Evolutionary conservation across 257 asterid species (phyloP).

Genomic region (Gynochthodes officinalis): DNA sequence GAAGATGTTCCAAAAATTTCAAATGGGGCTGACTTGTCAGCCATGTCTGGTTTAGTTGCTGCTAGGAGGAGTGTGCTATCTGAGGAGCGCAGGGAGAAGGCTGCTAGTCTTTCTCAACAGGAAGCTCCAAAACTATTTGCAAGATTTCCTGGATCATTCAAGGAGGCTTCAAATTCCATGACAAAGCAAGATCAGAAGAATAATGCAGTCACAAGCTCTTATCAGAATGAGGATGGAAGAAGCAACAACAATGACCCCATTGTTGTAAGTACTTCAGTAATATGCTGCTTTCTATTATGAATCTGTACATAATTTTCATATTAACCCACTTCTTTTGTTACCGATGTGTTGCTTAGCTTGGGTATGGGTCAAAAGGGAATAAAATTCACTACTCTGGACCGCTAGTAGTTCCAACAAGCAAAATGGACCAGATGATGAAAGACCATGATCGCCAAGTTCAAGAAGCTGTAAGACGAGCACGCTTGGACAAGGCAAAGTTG

Average conservation of each 20-base stretch:
- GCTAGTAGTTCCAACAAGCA: slow-evolving; percentile 73
- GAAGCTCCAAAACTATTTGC: slow-evolving; percentile 68
- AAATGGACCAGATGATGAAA: slow-evolving; percentile 81
- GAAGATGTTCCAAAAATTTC: slow-evolving; percentile 67
- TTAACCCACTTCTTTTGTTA: not conserved
- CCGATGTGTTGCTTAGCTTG: slow-evolving; percentile 36
- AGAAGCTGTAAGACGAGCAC: slow-evolving; percentile 87
- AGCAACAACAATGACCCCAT: slow-evolving; percentile 51
- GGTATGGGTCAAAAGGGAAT: slow-evolving; percentile 73
- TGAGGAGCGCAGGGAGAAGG: slow-evolving; percentile 57
- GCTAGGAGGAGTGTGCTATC: slow-evolving; percentile 75
- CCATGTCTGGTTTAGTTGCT: slow-evolving; percentile 79
- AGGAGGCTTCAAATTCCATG: slow-evolving; percentile 64
- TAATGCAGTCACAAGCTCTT: slow-evolving; percentile 25
- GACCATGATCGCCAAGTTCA: slow-evolving; percentile 92
- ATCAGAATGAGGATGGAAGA: slow-evolving; percentile 52
- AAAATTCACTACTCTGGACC: slow-evolving; percentile 96
- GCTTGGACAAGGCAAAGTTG: slow-evolving; percentile 77
- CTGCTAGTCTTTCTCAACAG: slow-evolving; percentile 39
- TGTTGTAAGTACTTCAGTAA: slow-evolving; percentile 41
- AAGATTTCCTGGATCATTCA: slow-evolving; percentile 82
- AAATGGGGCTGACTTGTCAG: slow-evolving; percentile 56
- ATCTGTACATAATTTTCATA: not conserved
- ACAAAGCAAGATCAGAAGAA: slow-evolving; percentile 45
- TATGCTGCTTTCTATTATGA: not conserved